A percentile compares a stretch with the other conserved stretches of the same genome.
phyloP scores from a whole-genome alignment of 306 rosid species.

The Fagus crenata region DNA sequence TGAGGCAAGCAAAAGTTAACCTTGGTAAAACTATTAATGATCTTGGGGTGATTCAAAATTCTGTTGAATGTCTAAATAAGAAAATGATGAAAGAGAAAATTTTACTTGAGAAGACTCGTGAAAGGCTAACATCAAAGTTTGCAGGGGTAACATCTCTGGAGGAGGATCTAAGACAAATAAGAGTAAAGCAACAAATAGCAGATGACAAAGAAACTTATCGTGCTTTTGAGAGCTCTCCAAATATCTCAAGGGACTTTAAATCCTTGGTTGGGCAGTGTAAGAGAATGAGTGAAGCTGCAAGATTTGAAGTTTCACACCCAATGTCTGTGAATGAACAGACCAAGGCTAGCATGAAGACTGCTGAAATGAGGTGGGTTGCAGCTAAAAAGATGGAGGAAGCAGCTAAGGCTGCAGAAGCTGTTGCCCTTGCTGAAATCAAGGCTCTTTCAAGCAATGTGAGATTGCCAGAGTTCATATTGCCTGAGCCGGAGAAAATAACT shows the following conservation, averaged over 20 bases:
- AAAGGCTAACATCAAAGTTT: constrained; percentile 59
- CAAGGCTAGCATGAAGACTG: constrained; percentile 53
- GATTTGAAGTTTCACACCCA: constrained; percentile 36
- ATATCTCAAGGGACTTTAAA: constrained; percentile 26
- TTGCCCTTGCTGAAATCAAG: constrained; percentile 85
- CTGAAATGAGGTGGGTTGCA: constrained; percentile 88
- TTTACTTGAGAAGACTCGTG: constrained; percentile 66
- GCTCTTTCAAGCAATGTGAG: constrained; percentile 51
- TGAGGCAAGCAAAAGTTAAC: constrained; percentile 74
- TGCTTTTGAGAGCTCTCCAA: constrained; percentile 28
- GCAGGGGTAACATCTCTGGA: constrained; percentile 59
- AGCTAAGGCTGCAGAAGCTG: constrained; percentile 89
- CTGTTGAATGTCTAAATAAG: constrained; percentile 74
- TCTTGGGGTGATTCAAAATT: constrained; percentile 77
- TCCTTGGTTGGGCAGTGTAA: constrained; percentile 29
- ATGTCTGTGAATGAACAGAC: constrained; percentile 28
- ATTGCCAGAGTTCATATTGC: constrained; percentile 42
- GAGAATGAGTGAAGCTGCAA: constrained; percentile 39
- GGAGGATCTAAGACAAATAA: constrained; percentile 39
- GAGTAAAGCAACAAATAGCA: constrained; percentile 28
- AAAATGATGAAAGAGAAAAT: constrained; percentile 75
- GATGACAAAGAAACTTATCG: constrained; percentile 26
- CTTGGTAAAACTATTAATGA: constrained; percentile 81
- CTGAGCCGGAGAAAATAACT: constrained; percentile 57
- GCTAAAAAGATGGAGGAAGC: constrained; percentile 99